Conservation (phyloP, 495 filamentous ascomycete species). For the Penicillium crystallinum region DNA sequence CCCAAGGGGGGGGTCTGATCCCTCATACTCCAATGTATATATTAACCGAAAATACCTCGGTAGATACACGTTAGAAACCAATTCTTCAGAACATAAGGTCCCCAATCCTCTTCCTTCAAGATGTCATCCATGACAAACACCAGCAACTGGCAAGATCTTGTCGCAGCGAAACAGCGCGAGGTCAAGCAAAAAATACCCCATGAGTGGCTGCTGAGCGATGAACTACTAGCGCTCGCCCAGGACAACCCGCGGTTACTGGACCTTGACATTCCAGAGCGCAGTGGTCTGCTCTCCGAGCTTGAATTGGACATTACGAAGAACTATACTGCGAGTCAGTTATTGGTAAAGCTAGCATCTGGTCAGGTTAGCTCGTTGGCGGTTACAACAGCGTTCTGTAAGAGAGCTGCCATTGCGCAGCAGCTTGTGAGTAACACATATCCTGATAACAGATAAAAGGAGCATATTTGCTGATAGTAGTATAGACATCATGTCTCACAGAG, state of each 20-base stretch:
- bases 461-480: background rate
- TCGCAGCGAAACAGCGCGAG: slow-evolving; percentile 20
- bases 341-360: slow-evolving; percentile 20
- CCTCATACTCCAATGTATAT: too few species aligned
- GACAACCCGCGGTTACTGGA: slow-evolving; percentile 15
- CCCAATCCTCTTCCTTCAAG: background rate
- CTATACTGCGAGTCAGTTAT: slow-evolving; percentile 42
- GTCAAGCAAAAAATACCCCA: slow-evolving; percentile 23
- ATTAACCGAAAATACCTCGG: too few species aligned
- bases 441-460: slow-evolving; percentile 24
- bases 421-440: slow-evolving; percentile 24
- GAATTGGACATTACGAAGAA: slow-evolving; percentile 51
- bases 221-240: background rate
- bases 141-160: slow-evolving; percentile 20
- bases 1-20: too few species aligned
- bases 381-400: slow-evolving; percentile 45
- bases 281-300: slow-evolving; percentile 20
- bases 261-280: slow-evolving; percentile 11
- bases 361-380: slow-evolving; percentile 40
- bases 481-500: slow-evolving; percentile 42
- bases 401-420: slow-evolving; percentile 29
- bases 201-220: slow-evolving; percentile 20
- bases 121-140: background rate
- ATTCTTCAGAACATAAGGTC: too few species aligned
- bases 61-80: too few species aligned